Conservation (phyloP, 2,329 filamentous ascomycete species). For the Xylariaceae sp. region DNA sequence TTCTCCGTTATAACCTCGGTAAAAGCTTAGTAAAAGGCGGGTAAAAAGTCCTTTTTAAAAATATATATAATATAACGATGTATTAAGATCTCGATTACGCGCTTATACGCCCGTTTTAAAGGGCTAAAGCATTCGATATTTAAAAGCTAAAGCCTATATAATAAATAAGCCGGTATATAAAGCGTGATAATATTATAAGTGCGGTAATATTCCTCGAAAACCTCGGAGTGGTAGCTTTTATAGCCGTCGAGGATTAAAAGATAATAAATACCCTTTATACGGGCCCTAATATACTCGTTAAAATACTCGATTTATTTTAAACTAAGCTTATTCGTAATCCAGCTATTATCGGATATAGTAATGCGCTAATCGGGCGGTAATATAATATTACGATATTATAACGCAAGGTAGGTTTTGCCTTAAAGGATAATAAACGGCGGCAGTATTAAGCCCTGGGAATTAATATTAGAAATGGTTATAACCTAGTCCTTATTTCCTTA, state of each 20-base stretch:
- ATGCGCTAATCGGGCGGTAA: not conserved
- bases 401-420: slow-evolving; percentile 3
- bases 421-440: slow-evolving; percentile 7
- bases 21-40: not conserved
- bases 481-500: slow-evolving; percentile 22
- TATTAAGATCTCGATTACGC: not conserved
- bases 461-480: slow-evolving; percentile 15
- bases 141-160: no score
- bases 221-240: no score
- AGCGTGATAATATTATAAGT: no score
- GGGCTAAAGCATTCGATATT: slow-evolving; percentile 4
- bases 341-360: not conserved
- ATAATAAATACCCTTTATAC: no score
- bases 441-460: slow-evolving; percentile 6
- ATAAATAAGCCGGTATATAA: no score
- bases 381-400: slow-evolving; percentile 1
- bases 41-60: not conserved
- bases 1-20: no score
- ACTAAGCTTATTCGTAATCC: not conserved
- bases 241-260: no score
- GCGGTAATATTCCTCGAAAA: no score
- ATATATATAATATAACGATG: not conserved
- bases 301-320: not conserved
- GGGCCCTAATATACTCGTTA: no score
- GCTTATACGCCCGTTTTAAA: not conserved